Percentiles rank a stretch among this genome's conserved stretches.
Evolutionary conservation across 192 early-diverging fungal genomes (phyloP).

Genomic region (Coemansia guatemalensis): DNA sequence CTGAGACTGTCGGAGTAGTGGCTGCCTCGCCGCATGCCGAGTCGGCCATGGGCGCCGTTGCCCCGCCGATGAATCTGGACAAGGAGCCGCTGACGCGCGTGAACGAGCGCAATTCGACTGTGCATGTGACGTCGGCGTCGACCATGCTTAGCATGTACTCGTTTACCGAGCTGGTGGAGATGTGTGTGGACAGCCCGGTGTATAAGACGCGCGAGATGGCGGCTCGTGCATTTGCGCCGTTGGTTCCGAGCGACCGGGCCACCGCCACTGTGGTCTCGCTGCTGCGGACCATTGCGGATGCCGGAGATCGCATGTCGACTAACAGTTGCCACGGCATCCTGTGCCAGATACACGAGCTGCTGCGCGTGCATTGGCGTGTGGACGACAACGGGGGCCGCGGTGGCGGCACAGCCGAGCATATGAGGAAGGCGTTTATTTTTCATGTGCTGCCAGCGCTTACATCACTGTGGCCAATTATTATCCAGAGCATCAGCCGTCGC

Average conservation of each 20-base stretch:
- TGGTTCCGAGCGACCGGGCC: slow-evolving; percentile 63
- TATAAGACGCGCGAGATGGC: slow-evolving; percentile 83
- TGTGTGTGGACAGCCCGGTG: slow-evolving; percentile 50
- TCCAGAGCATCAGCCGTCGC: slow-evolving; percentile 4
- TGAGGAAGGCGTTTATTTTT: slow-evolving; percentile 48
- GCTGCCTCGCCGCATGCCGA: slow-evolving; percentile 33
- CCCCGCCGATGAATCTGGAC: slow-evolving; percentile 53
- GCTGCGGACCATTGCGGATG: slow-evolving; percentile 53
- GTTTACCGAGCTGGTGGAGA: slow-evolving; percentile 52
- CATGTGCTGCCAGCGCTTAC: slow-evolving; percentile 51
- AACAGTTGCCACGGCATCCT: slow-evolving; percentile 79
- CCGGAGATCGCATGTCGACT: slow-evolving; percentile 47
- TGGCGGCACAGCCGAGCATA: slow-evolving; percentile 15
- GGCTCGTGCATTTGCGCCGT: slow-evolving; percentile 73
- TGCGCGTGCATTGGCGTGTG: slow-evolving; percentile 64
- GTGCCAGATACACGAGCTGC: slow-evolving; percentile 68
- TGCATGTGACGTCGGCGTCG: slow-evolving; percentile 50
- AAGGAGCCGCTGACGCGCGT: slow-evolving; percentile 38
- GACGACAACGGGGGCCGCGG: slow-evolving; percentile 24
- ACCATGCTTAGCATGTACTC: slow-evolving; percentile 53
- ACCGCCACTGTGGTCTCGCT: slow-evolving; percentile 48
- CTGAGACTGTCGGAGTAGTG: slow-evolving; percentile 16
- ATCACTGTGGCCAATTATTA: slow-evolving; percentile 32
- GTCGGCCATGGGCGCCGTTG: slow-evolving; percentile 34
- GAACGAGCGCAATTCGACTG: slow-evolving; percentile 52